Base-by-base conservation (phyloP, 2,329 filamentous ascomycete species). In the Pseudogymnoascus sp. region DNA sequence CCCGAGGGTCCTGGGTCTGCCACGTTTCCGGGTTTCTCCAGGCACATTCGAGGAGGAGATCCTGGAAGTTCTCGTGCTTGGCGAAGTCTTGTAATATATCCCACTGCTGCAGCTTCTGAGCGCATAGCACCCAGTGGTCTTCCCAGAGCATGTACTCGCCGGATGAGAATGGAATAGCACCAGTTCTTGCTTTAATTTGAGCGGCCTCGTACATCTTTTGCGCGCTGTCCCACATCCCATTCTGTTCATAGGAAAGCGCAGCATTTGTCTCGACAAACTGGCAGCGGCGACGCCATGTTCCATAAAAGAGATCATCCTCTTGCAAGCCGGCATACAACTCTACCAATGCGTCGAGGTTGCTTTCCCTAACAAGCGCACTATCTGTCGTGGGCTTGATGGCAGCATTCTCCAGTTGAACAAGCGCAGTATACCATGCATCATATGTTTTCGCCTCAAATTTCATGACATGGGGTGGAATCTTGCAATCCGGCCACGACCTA, bases 61-160 rank as follows among this genome's bases (percentile, higher is more conserved):
- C 95, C 72, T 97, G 96, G 77, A 97, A 89, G 72, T 99, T 99
- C 74, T 99, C 96, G 71, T 99, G 95, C 76, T 99, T 99, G 3
- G 95, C 93, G 72, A 98, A 98, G 70, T 99, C 96, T 66, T 92
- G 91, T 35, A 99, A 77, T 63, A 99, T 93, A 70, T 99, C 95
- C 95, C 95, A 99, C 73, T 99, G 96, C 75, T 99, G 96, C 53
- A 99, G 82, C 77, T 99, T 99, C 77, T 98, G 92, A 0, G 93
- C 95, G 74, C 95, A 99, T 60, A 97, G 83, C 43, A 99, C 88
- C 95, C 95, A 99, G 70, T 99, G 96, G 72, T 99, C 95, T 76
- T 99, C 95, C 95, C 95, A 99, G 1, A 99, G 84, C 85, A 96
- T 97, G 76, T 99, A 99, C 76, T 99, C 95, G 33, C 89, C 92